Base-by-base conservation (phyloP, 23 red algal genomes). In the Gracilaria domingensis region DNA sequence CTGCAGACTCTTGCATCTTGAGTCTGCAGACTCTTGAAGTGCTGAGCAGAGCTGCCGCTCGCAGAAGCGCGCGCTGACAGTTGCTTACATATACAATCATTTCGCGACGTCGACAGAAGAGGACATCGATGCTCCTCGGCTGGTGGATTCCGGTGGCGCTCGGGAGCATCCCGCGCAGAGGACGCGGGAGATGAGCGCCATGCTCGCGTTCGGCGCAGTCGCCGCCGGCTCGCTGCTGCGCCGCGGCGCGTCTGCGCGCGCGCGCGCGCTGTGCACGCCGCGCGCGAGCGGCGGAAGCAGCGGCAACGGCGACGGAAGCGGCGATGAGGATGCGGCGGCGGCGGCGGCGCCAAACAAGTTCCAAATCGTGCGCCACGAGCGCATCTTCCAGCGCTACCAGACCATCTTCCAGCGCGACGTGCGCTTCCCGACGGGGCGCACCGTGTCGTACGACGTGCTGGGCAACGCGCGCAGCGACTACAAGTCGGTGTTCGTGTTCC, bases 401-500 rank as follows among this genome's bases (percentile, higher is more conserved):
- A 94, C 95, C 9, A 64, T 98, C 30, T 85, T 71, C 32, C 36
- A 83, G 53, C 91, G 95, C 17, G 71, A 75, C 39, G 88, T 98
- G 34, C 90, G 75, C 12, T 94, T 94, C 70, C 95, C 95, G 34
- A 50, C 67, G 34, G 90, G 83, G 33, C 81, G 71, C 7, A 59
- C 64, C 7, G 90, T 94, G 2, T 90, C 90, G 34, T 98, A 80
- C 76, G 95, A 98, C 57, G 86, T 98, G 50, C 30, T 91, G n/a
- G 95, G 95, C 4, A 66, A 75, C 28, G 72, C 25, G 51, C 53
- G 25, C 17, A 61, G 67, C 20, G 79, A 90, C 40, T 80, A 75
- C 36, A 58, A 66, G 42, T 91, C 84, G 21, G 95, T 98, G 16
- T 85, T 98, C 38, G 86, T 98, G 23, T 94, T 98, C 34, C 95